These are phyloP conservation scores for Apiospora saccharicola DNA, from an alignment of 2,329 filamentous ascomycete genomes.

Conservation along the genomic window DNA sequence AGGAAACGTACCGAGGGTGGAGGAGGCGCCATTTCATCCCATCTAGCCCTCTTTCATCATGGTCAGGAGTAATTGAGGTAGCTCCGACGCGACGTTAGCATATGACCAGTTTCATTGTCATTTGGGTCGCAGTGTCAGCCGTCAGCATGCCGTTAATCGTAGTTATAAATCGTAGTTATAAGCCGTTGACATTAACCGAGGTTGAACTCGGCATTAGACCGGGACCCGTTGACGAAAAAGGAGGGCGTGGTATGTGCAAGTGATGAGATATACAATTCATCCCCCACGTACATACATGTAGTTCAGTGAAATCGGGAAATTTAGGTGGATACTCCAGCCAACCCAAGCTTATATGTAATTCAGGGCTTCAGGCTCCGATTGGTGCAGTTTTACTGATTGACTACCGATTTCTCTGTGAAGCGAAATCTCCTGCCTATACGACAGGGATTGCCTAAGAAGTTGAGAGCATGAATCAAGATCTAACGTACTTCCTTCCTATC, in stretches of 20 bases:
- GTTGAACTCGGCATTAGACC: background rate
- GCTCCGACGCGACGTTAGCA: background rate
- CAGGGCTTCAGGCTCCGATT: background rate
- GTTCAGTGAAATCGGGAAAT: background rate
- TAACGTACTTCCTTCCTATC: no score
- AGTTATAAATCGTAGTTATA: background rate
- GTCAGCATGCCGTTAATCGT: background rate
- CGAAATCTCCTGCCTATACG: background rate
- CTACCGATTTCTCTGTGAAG: background rate
- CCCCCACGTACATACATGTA: background rate
- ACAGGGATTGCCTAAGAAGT: background rate
- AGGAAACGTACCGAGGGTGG: background rate
- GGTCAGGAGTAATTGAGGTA: background rate
- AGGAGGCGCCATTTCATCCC: constrained; percentile 8
- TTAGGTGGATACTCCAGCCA: background rate
- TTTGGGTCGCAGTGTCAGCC: background rate
- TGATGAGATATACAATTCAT: background rate
- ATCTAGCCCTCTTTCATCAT: background rate
- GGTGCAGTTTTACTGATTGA: background rate
- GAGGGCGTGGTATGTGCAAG: background rate
- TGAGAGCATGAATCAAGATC: background rate
- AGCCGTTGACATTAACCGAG: background rate
- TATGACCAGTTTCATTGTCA: background rate
- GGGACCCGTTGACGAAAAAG: background rate
- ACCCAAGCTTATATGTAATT: background rate